phyloP scores from a whole-genome alignment of 768 basidiomycete species.

The Pulveroboletus frians region DNA sequence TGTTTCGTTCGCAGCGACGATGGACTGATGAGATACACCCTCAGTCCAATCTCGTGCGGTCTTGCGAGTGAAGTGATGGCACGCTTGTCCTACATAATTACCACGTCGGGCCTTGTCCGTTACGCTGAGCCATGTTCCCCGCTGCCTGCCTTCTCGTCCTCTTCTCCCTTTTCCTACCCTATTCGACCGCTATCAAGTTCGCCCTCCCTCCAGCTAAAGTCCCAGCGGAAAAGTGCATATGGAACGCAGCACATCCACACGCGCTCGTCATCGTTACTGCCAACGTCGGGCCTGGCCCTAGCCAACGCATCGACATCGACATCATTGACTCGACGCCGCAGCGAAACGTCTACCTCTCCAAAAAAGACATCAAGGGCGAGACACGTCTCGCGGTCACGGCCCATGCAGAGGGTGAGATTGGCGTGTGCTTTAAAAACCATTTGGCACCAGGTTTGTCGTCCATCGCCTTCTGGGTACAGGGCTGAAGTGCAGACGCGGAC shows the following conservation, averaged over 20 bases:
- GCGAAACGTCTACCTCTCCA: slow-evolving; percentile 87
- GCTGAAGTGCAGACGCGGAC: background rate
- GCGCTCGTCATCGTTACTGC: slow-evolving; percentile 95
- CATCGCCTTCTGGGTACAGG: background rate
- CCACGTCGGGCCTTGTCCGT: background rate
- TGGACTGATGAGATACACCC: no score
- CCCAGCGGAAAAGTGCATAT: slow-evolving; percentile 83
- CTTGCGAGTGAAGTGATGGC: no score
- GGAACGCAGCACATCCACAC: slow-evolving; percentile 86
- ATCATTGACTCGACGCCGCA: slow-evolving; percentile 84
- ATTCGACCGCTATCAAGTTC: slow-evolving; percentile 76
- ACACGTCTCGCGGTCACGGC: slow-evolving; percentile 91
- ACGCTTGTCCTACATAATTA: background rate
- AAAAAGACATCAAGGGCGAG: slow-evolving; percentile 84
- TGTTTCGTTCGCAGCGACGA: no score
- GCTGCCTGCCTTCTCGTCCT: background rate
- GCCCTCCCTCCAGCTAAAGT: slow-evolving; percentile 63
- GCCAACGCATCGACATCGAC: slow-evolving; percentile 89
- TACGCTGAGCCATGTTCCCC: slow-evolving; percentile 5
- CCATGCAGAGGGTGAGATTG: slow-evolving; percentile 90
- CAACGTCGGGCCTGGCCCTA: slow-evolving; percentile 70
- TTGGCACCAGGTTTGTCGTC: slow-evolving; percentile 54
- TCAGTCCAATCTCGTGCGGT: no score
- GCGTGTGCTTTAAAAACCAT: slow-evolving; percentile 89
- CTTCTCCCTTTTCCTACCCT: slow-evolving; percentile 22